Evolutionary conservation across 306 rosid species (phyloP).

Genomic region (Castanea mollissima): DNA sequence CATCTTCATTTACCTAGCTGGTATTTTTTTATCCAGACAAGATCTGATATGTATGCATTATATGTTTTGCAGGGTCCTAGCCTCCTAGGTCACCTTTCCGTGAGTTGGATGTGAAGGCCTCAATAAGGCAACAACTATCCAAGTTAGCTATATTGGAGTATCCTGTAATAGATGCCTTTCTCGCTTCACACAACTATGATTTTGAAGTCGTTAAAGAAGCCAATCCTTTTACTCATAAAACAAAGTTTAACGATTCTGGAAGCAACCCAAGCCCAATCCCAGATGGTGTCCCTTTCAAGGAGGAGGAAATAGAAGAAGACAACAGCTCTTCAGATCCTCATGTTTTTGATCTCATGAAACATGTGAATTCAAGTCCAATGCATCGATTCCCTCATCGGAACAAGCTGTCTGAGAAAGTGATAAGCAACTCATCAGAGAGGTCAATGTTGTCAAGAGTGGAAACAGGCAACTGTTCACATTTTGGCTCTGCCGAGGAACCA

Average conservation of each 20-base stretch:
- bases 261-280: slow-evolving; percentile 26
- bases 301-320: slow-evolving; percentile 75
- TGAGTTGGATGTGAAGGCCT: slow-evolving; percentile 53
- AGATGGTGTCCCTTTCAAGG: slow-evolving; percentile 54
- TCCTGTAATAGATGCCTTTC: slow-evolving; percentile 70
- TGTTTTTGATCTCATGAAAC: slow-evolving; percentile 58
- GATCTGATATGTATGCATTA: background rate
- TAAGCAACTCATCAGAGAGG: too few relatives aligned
- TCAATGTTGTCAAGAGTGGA: too few relatives aligned
- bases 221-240: slow-evolving; percentile 27
- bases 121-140: slow-evolving; percentile 69
- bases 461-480: too few relatives aligned
- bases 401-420: slow-evolving; percentile 18
- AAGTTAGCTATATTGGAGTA: slow-evolving; percentile 66
- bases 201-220: slow-evolving; percentile 57
- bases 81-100: slow-evolving; percentile 58
- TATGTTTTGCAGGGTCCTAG: slow-evolving; percentile 51
- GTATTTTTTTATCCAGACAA: background rate
- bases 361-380: slow-evolving; percentile 36
- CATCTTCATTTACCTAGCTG: background rate
- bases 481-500: too few relatives aligned
- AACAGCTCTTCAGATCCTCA: slow-evolving; percentile 33
- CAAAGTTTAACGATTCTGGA: slow-evolving; percentile 33
- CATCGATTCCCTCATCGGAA: slow-evolving; percentile 19
- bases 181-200: slow-evolving; percentile 59